phyloP scores from a whole-genome alignment of 805 yeast species.

The Candida incommunis region DNA sequence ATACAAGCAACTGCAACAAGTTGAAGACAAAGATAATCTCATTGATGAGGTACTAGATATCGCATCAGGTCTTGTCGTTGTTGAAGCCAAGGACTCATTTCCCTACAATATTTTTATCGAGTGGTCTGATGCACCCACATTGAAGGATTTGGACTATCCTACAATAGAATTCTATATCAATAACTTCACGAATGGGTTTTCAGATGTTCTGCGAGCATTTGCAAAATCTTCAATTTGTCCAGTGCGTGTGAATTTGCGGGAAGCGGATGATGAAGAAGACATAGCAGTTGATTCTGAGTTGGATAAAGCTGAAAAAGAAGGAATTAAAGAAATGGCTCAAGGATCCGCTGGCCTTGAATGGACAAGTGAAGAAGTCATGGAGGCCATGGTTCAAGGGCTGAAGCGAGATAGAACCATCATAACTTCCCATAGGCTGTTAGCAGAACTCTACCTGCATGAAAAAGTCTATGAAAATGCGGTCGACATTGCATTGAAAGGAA shows the following conservation, averaged over 20 bases:
- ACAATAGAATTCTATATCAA: slow-evolving; percentile 37
- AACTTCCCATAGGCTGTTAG: slow-evolving; percentile 45
- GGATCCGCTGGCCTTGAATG: slow-evolving; percentile 7
- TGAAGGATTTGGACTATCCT: slow-evolving; percentile 35
- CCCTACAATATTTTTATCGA: slow-evolving; percentile 70
- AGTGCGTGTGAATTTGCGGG: slow-evolving; percentile 7
- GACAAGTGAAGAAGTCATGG: slow-evolving; percentile 34
- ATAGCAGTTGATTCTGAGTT: slow-evolving; percentile 10
- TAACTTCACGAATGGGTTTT: slow-evolving; percentile 46
- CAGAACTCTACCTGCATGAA: slow-evolving; percentile 42
- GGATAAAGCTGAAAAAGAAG: slow-evolving; percentile 14
- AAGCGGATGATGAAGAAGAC: slow-evolving; percentile 12
- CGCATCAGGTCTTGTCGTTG: slow-evolving; percentile 59
- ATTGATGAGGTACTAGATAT: slow-evolving; percentile 34
- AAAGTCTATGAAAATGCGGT: slow-evolving; percentile 54
- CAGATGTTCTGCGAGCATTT: slow-evolving; percentile 48
- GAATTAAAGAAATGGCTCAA: not conserved
- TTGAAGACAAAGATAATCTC: slow-evolving; percentile 24
- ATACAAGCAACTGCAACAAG: slow-evolving; percentile 39
- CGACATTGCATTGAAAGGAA: slow-evolving; percentile 44
- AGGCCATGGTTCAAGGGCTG: slow-evolving; percentile 35
- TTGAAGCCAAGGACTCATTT: slow-evolving; percentile 42
- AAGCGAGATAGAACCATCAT: not conserved
- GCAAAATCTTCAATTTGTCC: slow-evolving; percentile 56
- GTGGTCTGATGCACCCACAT: slow-evolving; percentile 44